A percentile compares a stretch with the other conserved stretches of the same genome.
phyloP scores from a whole-genome alignment of 2,329 filamentous ascomycete species.

The Sordariomycetes sp. region DNA sequence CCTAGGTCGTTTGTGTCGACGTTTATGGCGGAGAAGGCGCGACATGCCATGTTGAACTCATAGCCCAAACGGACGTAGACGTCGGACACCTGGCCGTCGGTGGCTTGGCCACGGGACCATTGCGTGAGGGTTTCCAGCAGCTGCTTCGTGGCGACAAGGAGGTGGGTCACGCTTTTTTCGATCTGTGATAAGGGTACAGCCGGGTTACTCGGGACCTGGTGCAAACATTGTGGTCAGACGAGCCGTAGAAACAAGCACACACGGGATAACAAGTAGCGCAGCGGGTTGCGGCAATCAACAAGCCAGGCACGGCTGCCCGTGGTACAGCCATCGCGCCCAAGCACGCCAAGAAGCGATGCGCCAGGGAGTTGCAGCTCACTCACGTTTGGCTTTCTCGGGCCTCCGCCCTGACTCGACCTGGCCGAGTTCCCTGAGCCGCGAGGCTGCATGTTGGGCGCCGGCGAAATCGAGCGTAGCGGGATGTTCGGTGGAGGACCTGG shows the following conservation, averaged over 20 bases:
- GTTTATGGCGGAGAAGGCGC: slow-evolving; percentile 92
- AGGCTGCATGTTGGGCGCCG: slow-evolving; percentile 43
- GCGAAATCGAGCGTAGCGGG: slow-evolving; percentile 48
- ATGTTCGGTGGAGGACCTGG: slow-evolving; percentile 46
- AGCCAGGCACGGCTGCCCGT: no score
- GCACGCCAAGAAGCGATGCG: not conserved
- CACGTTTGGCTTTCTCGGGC: slow-evolving; percentile 46
- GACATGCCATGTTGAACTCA: slow-evolving; percentile 98
- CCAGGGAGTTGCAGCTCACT: slow-evolving; percentile 20
- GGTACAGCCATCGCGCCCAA: not conserved
- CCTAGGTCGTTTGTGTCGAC: slow-evolving; percentile 91
- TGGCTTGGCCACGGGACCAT: slow-evolving; percentile 89
- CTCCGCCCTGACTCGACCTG: slow-evolving; percentile 23
- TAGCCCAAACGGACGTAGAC: slow-evolving; percentile 96
- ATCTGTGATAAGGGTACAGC: slow-evolving; percentile 83
- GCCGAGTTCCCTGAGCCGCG: slow-evolving; percentile 57
- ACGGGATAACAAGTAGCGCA: not conserved
- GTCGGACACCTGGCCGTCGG: slow-evolving; percentile 91
- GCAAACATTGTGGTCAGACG: not conserved
- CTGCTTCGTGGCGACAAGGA: slow-evolving; percentile 95
- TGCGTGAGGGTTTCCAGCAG: slow-evolving; percentile 93
- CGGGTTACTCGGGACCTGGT: slow-evolving; percentile 23
- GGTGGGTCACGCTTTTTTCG: slow-evolving; percentile 96
- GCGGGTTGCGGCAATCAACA: not conserved
- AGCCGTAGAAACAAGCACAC: not conserved